These are phyloP conservation scores for Amphirosellinia nigrospora DNA, from an alignment of 495 filamentous ascomycete species.

Conservation along the genomic window DNA sequence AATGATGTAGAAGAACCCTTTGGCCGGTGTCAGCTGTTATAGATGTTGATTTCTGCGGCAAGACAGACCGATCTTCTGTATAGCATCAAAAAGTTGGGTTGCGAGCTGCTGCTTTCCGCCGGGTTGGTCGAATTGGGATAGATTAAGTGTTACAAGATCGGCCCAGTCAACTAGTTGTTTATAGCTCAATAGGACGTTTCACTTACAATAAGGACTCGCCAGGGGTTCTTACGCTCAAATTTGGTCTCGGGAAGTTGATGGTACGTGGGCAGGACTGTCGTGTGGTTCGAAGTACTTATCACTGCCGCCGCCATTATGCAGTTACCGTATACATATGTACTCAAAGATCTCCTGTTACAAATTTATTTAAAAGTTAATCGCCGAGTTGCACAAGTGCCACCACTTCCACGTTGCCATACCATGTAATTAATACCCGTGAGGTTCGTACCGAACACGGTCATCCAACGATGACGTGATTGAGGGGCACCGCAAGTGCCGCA, in stretches of 20 bases:
- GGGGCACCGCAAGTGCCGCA: slow-evolving; percentile 5
- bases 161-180: slow-evolving; percentile 56
- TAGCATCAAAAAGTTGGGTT: slow-evolving; percentile 61
- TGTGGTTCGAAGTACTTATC: slow-evolving; percentile 23
- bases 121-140: slow-evolving; percentile 58
- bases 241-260: slow-evolving; percentile 46
- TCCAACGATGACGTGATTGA: slow-evolving; percentile 27
- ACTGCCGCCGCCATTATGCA: slow-evolving; percentile 36
- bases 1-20: slow-evolving; percentile 63
- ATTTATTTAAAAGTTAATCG: background rate
- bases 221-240: slow-evolving; percentile 41
- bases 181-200: background rate
- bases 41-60: background rate
- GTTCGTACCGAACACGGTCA: background rate
- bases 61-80: slow-evolving; percentile 57
- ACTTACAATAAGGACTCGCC: slow-evolving; percentile 4
- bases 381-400: background rate
- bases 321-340: too few species aligned
- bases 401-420: background rate
- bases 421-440: slow-evolving; percentile 15
- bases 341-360: background rate
- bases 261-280: slow-evolving; percentile 41
- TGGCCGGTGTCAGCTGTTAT: background rate
- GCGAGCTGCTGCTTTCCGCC: slow-evolving; percentile 62
- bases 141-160: slow-evolving; percentile 62